Evolutionary conservation across 2,329 filamentous ascomycete species (phyloP), one percentile per base, ranked within the genome.

Genomic region (Gnomoniopsis smithogilvyi): DNA sequence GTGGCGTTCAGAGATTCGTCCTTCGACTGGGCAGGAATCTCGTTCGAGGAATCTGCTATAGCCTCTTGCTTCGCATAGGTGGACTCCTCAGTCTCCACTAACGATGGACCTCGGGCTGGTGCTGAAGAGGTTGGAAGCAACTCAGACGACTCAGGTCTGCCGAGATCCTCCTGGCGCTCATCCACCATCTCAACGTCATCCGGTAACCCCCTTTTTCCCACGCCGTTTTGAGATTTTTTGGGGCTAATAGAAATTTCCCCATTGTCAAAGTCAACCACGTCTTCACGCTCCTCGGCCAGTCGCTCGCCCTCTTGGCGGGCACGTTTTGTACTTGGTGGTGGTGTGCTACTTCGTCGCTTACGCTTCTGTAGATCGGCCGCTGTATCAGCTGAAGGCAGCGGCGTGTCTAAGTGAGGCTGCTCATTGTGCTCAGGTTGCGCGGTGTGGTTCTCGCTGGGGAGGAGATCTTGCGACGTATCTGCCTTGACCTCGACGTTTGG

Each of bases 291-390:
- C 17, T 64, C 61, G 21, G 58, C 49, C 48, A 54, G 58, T 50
- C 26, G 57, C 45, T 61, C 45, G 49, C 33, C 24, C 53, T 89
- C 53, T 74, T 76, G 48, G 34, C 79, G 76, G 51, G 80, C 72
- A 15, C 82, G 80, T 58, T 84, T 78, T 24, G 76, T 73, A 11
- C 77, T 80, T 10, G 82, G 82, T 21, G 81, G 76, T 38, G 87
- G 87, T 58, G 80, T 89, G 58, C 79, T 77, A 47, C 86, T 90
- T 65, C 86, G 80, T 65, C 86, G 83, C 71, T 89, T 90, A 62
- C 87, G 80, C 72, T 88, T 90, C 65, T 83, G 83, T 45, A 62
- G 51, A 24, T 62, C 57, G 36, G 52, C 36, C 17, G 30, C 51
- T 19, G 46, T 46, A 24, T 62, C 83, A 78, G 36, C 75, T 34